Base-by-base conservation (phyloP, 2,329 filamentous ascomycete genomes). In the Colletotrichum melonis region DNA sequence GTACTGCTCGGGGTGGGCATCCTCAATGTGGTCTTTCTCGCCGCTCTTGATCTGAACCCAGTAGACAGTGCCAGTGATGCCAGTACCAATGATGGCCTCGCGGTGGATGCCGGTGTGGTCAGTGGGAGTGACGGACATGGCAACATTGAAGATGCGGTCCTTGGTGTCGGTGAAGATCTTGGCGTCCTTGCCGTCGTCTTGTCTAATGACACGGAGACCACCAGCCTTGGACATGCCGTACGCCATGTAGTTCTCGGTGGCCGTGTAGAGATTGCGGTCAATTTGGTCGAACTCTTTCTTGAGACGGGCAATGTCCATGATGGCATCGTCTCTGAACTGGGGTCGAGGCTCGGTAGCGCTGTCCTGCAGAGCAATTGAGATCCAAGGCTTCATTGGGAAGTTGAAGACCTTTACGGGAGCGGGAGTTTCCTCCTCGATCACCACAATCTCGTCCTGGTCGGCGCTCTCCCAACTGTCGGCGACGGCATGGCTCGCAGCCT, bases 231-330 rank as follows among this genome's bases (percentile, higher is more conserved):
- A 94, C 87, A 98, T 94, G 56, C 95, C 95, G 79, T 98, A 99
- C 6, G 94, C 92, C 83, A 99, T 98, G 84, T 97, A 98, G 73
- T 93, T 93, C 79, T 94, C 92, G 30, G 95, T 96, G 22, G 96
- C 95, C 5, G 95, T 93, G 63, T 96, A 96, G 38, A 99, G 89
- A 75, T 95, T 97, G 76, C 97, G 94, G 80, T 99, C 97, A 75
- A 98, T 92, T 84, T 98, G 97, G 80, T 99, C 97, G 78, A 98
- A 98, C 5, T 98, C 95, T 85, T 98, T 98, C 88, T 98, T 98
- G 76, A 98, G 88, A 71, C 95, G 91, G 64, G 97, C 96, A 80
- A 99, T 97, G 78, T 98, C 95, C 87, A 98, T 94, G 78, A 98
- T 92, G 56, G 92, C 90, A 76, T 96, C 93, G 70, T 94, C 91